Evolutionary conservation across 306 rosid genomes (phyloP), one percentile per base, ranked within the genome.

Genomic region (Acacia melanoxylon): DNA sequence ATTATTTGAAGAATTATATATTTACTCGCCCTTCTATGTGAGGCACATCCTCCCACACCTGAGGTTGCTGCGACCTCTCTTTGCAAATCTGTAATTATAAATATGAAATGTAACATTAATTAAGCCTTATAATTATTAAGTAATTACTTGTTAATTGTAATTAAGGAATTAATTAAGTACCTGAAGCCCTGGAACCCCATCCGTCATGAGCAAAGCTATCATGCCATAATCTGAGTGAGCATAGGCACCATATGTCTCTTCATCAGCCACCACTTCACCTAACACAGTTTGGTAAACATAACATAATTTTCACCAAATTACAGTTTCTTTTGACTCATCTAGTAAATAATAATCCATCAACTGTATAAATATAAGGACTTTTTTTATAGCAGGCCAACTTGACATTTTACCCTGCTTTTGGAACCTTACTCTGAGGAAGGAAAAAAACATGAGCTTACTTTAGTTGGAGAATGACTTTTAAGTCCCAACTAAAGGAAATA

Each of bases 161-260:
- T 25, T 29, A 35, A 66, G 74, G 19, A 56, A 65, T 40, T 63
- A 83, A 83, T 51, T 74, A 84, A 81, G 68, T 78, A 86, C 98
- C 97, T 92, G 97, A 77, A 94, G 93, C 74, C 98, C 97, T 24
- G 80, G 90, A 85, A 94, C 93, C 31, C 97, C 97, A 17, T 94
- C 79, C 2, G 91, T 82, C 27, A 85, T 73, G 35, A 94, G 92
- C 84, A 92, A 97, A 58, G 97, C 90, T 79, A 92, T 17, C 91
- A 89, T 87, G 72, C 97, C 98, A 87, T 90, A 93, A 91, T 94
- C 97, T 66, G 97, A 89, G 80, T 93, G 97, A 68, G 97, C 85
- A 82, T 97, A 91, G 76, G 97, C 97, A 54, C 92, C 92, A 24
- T 66, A 84, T 62, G 83, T 78, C 83, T 88, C 90, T 82, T 89